Percentiles rank a stretch among this genome's conserved stretches.
Evolutionary conservation across 805 yeast genomes (phyloP).

Genomic region (Wickerhamiella galacta): DNA sequence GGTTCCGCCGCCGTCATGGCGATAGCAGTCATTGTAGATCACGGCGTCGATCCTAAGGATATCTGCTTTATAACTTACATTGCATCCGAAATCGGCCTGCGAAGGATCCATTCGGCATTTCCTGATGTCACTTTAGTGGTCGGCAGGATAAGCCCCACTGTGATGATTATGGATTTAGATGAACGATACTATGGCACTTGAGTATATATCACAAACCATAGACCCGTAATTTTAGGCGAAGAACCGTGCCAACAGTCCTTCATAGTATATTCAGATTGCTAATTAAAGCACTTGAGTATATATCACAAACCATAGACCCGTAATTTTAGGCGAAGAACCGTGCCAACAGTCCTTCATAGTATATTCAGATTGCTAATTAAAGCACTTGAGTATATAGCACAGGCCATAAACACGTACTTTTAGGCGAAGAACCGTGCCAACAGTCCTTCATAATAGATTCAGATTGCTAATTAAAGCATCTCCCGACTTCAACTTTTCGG

Average conservation of each 20-base stretch:
- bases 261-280: no score
- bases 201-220: background rate
- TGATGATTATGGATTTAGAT: conserved; percentile 56
- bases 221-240: no score
- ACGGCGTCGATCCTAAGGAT: conserved; percentile 43
- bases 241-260: no score
- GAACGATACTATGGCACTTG: conserved; percentile 59
- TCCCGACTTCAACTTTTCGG: no score
- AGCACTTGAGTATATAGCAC: conserved; percentile 32
- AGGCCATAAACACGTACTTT: no score
- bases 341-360: no score
- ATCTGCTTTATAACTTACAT: conserved; percentile 55
- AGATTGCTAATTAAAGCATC: conserved; percentile 77
- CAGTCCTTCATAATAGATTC: no score
- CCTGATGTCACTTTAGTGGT: conserved; percentile 50
- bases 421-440: no score
- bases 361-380: no score
- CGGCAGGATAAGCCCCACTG: conserved; percentile 41
- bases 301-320: background rate
- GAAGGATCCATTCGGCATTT: conserved; percentile 60
- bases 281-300: conserved; percentile 46
- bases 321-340: no score
- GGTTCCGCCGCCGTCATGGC: conserved; percentile 97
- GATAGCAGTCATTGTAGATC: conserved; percentile 69
- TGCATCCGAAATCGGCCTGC: conserved; percentile 64